Evolutionary conservation across 2,329 filamentous ascomycete species (phyloP).

Genomic region (Acephala macrosclerotiorum): DNA sequence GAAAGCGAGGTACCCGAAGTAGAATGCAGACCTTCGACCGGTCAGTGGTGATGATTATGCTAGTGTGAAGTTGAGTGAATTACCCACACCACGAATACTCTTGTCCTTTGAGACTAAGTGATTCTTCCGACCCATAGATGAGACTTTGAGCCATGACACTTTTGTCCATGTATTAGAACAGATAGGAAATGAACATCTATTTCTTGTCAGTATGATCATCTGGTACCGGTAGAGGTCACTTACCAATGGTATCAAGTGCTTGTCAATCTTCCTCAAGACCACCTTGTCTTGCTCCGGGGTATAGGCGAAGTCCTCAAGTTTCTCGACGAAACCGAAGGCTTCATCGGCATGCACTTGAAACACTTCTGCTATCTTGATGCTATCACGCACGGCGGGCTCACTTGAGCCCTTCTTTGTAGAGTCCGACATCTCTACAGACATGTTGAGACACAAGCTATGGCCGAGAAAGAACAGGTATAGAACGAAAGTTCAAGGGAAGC

Average conservation of each 20-base stretch:
- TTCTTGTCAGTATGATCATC: neutral
- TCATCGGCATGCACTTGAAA: conserved; percentile 4
- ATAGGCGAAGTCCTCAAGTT: conserved; percentile 7
- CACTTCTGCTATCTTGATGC: conserved; percentile 9
- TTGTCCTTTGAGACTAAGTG: neutral
- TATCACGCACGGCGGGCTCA: neutral
- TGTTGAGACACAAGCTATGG: neutral
- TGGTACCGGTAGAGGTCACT: too few relatives aligned
- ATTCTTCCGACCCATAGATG: conserved; percentile 5
- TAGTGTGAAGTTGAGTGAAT: neutral
- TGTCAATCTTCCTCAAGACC: conserved; percentile 13
- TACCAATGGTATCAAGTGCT: conserved; percentile 11
- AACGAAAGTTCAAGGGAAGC: too few relatives aligned
- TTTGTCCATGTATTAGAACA: conserved; percentile 13
- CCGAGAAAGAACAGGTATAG: neutral
- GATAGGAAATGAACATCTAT: conserved; percentile 11
- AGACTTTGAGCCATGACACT: conserved; percentile 9
- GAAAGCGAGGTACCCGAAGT: conserved; percentile 8
- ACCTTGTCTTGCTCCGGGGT: conserved; percentile 6
- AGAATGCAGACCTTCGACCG: neutral
- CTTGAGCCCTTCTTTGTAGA: neutral
- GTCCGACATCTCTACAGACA: neutral
- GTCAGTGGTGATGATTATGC: neutral
- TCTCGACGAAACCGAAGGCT: conserved; percentile 11
- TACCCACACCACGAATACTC: conserved; percentile 11